A percentile compares a stretch with the other conserved stretches of the same genome.
phyloP scores from a whole-genome alignment of 768 basidiomycete species.

The Suillus spraguei region DNA sequence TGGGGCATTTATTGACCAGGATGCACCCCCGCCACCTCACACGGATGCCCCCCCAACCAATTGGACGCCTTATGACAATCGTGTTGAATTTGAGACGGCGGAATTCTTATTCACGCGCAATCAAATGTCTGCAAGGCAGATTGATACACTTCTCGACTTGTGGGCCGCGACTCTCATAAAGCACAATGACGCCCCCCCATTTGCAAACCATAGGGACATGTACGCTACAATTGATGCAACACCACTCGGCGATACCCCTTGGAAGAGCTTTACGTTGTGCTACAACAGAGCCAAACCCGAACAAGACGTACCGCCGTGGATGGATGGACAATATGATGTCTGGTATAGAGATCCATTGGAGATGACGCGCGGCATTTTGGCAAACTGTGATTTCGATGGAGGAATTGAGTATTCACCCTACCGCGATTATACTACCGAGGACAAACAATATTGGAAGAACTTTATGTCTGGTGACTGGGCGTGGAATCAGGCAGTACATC shows the following conservation, averaged over 20 bases:
- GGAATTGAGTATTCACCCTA: too few species aligned
- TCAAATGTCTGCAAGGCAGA: conserved; percentile 19
- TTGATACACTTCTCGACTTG: conserved; percentile 24
- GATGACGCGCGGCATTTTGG: too few species aligned
- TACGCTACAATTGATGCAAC: conserved; percentile 29
- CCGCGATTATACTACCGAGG: conserved; percentile 10
- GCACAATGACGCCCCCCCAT: conserved; percentile 17
- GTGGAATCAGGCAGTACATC: too few species aligned
- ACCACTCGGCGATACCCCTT: conserved; percentile 26
- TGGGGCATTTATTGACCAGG: background rate
- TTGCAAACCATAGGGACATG: conserved; percentile 24
- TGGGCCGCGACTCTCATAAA: conserved; percentile 17
- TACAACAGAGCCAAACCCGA: conserved; percentile 20
- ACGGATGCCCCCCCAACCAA: conserved; percentile 4
- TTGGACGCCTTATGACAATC: conserved; percentile 22
- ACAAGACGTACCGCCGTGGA: conserved; percentile 25
- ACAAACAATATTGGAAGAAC: too few species aligned
- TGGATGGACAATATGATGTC: conserved; percentile 23
- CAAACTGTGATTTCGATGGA: too few species aligned
- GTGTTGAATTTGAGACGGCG: conserved; percentile 21
- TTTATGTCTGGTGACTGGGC: too few species aligned
- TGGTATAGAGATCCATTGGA: too few species aligned
- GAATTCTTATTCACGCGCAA: too few species aligned
- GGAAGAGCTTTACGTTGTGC: conserved; percentile 26
- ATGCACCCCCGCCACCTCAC: background rate